Base-by-base conservation (phyloP, 176 grass and related monocot genomes). In the Luzula sylvatica region DNA sequence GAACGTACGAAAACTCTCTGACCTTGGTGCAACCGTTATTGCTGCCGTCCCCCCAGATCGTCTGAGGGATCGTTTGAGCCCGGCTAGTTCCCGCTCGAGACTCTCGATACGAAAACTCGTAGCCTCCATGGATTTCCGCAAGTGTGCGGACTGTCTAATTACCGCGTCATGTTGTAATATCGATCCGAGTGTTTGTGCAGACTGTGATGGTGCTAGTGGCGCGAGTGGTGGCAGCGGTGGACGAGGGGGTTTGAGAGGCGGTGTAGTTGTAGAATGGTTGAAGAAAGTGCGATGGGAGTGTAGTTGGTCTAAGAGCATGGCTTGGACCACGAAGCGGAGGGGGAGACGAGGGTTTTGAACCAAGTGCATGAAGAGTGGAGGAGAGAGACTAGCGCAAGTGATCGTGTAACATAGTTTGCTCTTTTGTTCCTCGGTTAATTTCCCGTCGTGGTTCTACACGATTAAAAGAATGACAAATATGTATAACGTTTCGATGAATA, bases 301-400 rank as follows among this genome's bases (percentile, higher is more conserved):
- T 32, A 90, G 92, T 79, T 98, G 92, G 68, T 98, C 85, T 16
- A 87, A 58, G 53, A 98, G 78, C 92, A 98, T 90, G 67, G 92
- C 92, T 82, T 98, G 92, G 51, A 98, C 86, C 52, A 98, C 75
- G 75, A 98, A 98, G 22, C 92, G 92, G 58, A 98, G 81, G 1
- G 92, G 92, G 23, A 98, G 92, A 28, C 81, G 75, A 11, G 92
- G 92, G 71, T 98, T 98, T 42, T 98, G 92, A 15, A 98, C 86
- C 15, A 98, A 76, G 72, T 98, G 81, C 75, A 90, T 74, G 67
- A 98, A 89, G 21, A 80, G 29, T 48, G 67, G 50, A 20, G 72
- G 92, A 8, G 92, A 98, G 50, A 98, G 81, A 67, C 82, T 87
- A 26, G 78, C 69, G 68, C 85, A 87, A 70, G 75, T 98, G 67